Conservation (phyloP, 805 yeast genomes). For the Barnettozyma wickerhamii region DNA sequence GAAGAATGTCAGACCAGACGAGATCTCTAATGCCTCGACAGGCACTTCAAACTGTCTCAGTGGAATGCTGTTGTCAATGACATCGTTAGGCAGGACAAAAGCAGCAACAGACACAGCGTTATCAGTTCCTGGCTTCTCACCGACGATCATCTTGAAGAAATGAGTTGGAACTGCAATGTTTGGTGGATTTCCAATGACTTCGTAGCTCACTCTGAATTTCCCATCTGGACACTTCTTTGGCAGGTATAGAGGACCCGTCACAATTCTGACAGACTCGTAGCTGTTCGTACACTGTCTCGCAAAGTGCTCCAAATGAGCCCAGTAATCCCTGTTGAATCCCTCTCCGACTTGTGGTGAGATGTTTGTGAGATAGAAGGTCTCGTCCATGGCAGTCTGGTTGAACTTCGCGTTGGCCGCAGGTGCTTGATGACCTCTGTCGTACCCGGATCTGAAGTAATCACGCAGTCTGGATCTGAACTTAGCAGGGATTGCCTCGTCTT, state of each 20-base stretch:
- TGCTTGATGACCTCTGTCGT: conserved; percentile 95
- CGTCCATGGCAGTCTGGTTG: conserved; percentile 89
- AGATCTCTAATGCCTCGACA: conserved; percentile 79
- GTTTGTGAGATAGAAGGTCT: conserved; percentile 84
- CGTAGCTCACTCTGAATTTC: conserved; percentile 79
- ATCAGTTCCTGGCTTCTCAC: conserved; percentile 48
- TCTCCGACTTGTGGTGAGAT: conserved; percentile 97
- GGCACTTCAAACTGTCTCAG: conserved; percentile 81
- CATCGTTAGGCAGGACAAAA: conserved; percentile 88
- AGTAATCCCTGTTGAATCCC: conserved; percentile 94
- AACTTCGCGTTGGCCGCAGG: conserved; percentile 98
- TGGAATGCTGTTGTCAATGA: conserved; percentile 66
- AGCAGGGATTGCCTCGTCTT: conserved; percentile 78
- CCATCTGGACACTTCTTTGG: conserved; percentile 78
- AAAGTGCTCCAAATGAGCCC: conserved; percentile 96
- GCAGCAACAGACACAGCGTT: conserved; percentile 72
- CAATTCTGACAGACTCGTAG: conserved; percentile 73
- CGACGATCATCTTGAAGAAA: conserved; percentile 86
- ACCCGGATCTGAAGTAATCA: conserved; percentile 93
- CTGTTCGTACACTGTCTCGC: conserved; percentile 68
- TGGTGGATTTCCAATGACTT: conserved; percentile 95
- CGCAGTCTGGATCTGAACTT: conserved; percentile 70
- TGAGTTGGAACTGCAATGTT: conserved; percentile 97
- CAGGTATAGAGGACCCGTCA: conserved; percentile 90
- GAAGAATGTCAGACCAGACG: conserved; percentile 80